Conservation (phyloP, 768 basidiomycete species). For the Trametes maxima region DNA sequence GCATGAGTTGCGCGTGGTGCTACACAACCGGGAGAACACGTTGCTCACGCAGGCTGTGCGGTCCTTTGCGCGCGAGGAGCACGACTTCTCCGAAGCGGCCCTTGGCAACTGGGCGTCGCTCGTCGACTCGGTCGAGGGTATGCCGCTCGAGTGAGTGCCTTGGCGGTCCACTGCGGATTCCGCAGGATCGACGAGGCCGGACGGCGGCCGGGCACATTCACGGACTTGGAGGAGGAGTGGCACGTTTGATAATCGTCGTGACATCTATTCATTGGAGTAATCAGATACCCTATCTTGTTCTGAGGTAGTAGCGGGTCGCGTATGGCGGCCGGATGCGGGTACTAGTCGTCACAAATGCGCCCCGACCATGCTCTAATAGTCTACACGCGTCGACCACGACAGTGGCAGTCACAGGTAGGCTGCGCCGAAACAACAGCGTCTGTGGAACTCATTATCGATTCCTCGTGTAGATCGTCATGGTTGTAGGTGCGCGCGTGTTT, state of each 20-base stretch:
- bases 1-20: conserved; percentile 91
- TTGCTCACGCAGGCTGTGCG: conserved; percentile 75
- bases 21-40: conserved; percentile 89
- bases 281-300: conserved; percentile 13
- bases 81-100: conserved; percentile 63
- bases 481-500: too few relatives aligned
- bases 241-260: background rate
- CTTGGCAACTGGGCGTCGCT: conserved; percentile 76
- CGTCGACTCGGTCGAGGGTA: conserved; percentile 66
- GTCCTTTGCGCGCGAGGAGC: conserved; percentile 74
- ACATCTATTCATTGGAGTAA: conserved; percentile 16
- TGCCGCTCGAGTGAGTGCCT: conserved; percentile 77
- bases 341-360: too few relatives aligned
- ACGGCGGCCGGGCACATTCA: background rate
- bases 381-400: too few relatives aligned
- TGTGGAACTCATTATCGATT: too few relatives aligned
- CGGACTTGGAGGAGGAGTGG: background rate
- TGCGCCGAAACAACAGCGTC: too few relatives aligned
- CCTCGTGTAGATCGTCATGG: too few relatives aligned
- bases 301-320: too few relatives aligned
- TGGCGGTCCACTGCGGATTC: too few relatives aligned
- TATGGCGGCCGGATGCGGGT: too few relatives aligned
- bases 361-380: too few relatives aligned
- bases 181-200: too few relatives aligned
- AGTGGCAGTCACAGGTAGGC: too few relatives aligned